phyloP scores from a whole-genome alignment of 2,329 filamentous ascomycete species.

The Diaporthe eres region DNA sequence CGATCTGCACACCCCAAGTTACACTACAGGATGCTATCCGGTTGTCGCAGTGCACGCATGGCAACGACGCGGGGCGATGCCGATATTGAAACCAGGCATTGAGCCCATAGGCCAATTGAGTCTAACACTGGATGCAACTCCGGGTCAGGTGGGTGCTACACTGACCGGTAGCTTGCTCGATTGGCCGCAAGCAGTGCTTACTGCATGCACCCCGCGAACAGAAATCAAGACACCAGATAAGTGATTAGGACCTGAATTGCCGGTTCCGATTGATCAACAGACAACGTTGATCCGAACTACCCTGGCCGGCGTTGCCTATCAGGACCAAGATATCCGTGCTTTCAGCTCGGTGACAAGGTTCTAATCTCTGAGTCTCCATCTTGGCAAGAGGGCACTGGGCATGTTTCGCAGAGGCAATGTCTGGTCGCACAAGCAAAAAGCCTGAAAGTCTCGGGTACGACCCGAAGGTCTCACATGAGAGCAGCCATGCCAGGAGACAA shows the following conservation, averaged over 20 bases:
- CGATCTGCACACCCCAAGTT: not conserved
- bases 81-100: not conserved
- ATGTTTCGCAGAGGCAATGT: not conserved
- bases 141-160: not conserved
- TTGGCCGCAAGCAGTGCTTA: not conserved
- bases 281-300: slow-evolving; percentile 11
- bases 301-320: slow-evolving; percentile 4
- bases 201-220: slow-evolving; percentile 9
- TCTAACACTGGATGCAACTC: not conserved
- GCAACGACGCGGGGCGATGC: not conserved
- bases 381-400: not conserved
- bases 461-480: not conserved
- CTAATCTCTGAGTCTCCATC: not conserved
- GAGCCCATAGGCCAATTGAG: not conserved
- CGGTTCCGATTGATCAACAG: not conserved
- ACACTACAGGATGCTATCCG: not conserved
- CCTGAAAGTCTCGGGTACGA: not conserved
- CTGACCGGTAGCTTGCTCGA: not conserved
- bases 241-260: not conserved
- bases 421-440: not conserved
- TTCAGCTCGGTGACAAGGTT: not conserved
- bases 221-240: not conserved
- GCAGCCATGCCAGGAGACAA: not conserved
- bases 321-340: not conserved
- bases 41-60: not conserved